Evolutionary conservation across 2,329 filamentous ascomycete species (phyloP), one percentile per base, ranked within the genome.

Genomic region (Penicillium frequentans): DNA sequence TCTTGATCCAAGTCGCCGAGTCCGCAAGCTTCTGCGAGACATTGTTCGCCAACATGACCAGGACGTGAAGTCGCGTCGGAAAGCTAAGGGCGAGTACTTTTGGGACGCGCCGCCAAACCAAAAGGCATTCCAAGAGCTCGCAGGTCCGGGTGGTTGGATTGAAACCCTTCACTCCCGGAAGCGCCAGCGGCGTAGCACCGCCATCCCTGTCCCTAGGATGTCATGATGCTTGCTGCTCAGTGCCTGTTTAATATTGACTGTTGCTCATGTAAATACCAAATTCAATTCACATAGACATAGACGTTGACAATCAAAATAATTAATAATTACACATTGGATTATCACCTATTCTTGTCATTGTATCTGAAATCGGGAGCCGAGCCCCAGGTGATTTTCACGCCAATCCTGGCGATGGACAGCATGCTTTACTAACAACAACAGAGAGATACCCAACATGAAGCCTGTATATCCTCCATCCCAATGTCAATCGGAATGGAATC

Each of bases 1-100:
- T 5, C 64, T 79, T 47, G 70, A 74, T 39, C 69, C 73, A 8
- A 69, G 75, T 53, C 37, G 57, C 5, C 67, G 69, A 24, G 78
- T 77, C 5, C 61, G 68, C 14, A 53, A 57, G 0, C 58, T 77
- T 5, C 57, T 78, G 35, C 58, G 66, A 8, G 56, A 55, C 5
- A 74, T 77, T 42, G 59, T 68, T n/a, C 49, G 56, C 9, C 65
- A 71, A 43, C 65, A 67, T 6, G 56, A 62, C 14, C 52, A 48
- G 16, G 69, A 73, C 48, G 16, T 66, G 56, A 56, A 58, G 24
- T 52, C 52, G 27, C 53, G 42, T 29, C 48, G 35, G 5, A 27
- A 54, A 10, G 39, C 29, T 9, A 48, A 42, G 13, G 37, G 48
- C 21, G 59, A 66, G 46, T 62, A 61, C 7, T 75, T 71, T 64